phyloP scores from a whole-genome alignment of 805 yeast species.

The Kazachstania kunashirensis region DNA sequence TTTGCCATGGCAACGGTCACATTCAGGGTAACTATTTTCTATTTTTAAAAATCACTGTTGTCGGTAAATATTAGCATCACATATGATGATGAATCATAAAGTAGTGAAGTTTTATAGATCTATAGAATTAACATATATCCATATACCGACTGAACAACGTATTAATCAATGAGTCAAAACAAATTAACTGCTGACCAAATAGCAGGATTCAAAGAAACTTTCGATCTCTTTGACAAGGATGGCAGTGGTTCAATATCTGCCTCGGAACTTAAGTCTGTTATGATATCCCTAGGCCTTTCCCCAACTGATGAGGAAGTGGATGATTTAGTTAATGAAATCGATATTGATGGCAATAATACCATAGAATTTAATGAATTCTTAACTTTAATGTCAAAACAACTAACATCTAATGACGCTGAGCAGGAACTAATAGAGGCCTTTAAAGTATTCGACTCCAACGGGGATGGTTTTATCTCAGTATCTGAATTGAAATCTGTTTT shows the following conservation, averaged over 20 bases:
- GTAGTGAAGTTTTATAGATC: too few relatives aligned
- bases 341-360: slow-evolving; percentile 84
- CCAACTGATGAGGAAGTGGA: slow-evolving; percentile 91
- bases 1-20: too few relatives aligned
- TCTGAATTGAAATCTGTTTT: slow-evolving; percentile 92
- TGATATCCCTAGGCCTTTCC: slow-evolving; percentile 96
- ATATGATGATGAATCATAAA: too few relatives aligned
- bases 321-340: slow-evolving; percentile 95
- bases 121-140: too few relatives aligned
- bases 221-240: slow-evolving; percentile 90
- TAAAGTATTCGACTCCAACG: slow-evolving; percentile 92
- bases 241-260: slow-evolving; percentile 94
- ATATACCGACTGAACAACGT: too few relatives aligned
- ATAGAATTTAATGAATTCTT: slow-evolving; percentile 75
- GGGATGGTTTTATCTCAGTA: slow-evolving; percentile 91
- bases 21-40: too few relatives aligned
- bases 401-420: slow-evolving; percentile 91
- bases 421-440: slow-evolving; percentile 96
- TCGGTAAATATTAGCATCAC: too few relatives aligned
- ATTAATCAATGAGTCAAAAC: neutral
- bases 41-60: too few relatives aligned
- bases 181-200: slow-evolving; percentile 83
- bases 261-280: slow-evolving; percentile 89
- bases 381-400: slow-evolving; percentile 80
- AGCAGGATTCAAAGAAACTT: slow-evolving; percentile 93